phyloP scores from a whole-genome alignment of 164 flowering plant genomes.

The Santalum album region DNA sequence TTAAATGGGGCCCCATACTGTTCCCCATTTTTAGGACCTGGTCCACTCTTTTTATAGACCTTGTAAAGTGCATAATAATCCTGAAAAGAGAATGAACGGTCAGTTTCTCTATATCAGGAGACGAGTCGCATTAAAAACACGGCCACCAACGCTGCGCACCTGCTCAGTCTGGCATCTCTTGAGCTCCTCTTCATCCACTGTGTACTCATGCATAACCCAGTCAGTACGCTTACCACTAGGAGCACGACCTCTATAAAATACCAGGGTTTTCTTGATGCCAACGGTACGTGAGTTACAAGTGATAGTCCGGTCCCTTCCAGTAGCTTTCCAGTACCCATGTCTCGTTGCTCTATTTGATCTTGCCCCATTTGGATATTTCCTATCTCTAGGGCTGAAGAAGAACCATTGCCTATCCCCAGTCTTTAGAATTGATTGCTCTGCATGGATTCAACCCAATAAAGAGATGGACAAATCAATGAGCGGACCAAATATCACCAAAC shows the following conservation, averaged over 20 bases:
- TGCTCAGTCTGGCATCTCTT: slow-evolving; percentile 47
- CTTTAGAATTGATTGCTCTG: slow-evolving; percentile 45
- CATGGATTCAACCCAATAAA: neutral
- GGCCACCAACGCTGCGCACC: slow-evolving; percentile 21
- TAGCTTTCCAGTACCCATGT: slow-evolving; percentile 92
- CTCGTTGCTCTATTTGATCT: slow-evolving; percentile 75
- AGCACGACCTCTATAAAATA: slow-evolving; percentile 81
- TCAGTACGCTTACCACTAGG: slow-evolving; percentile 78
- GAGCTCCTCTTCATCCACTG: slow-evolving; percentile 83
- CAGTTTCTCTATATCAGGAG: neutral
- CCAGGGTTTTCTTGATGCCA: slow-evolving; percentile 81
- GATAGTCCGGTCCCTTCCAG: slow-evolving; percentile 81
- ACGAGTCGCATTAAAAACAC: neutral
- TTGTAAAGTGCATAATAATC: slow-evolving; percentile 80
- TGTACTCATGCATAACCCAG: slow-evolving; percentile 99
- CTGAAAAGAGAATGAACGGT: slow-evolving; percentile 20
- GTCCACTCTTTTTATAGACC: slow-evolving; percentile 80
- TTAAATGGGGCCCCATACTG: slow-evolving; percentile 89
- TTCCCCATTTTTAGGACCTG: slow-evolving; percentile 98
- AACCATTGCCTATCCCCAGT: slow-evolving; percentile 88
- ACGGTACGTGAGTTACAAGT: slow-evolving; percentile 44
- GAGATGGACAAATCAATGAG: no score
- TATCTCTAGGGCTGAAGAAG: slow-evolving; percentile 81
- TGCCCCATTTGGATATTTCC: slow-evolving; percentile 80
- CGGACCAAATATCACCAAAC: neutral